Conservation (phyloP, 805 yeast species). For the Saturnispora saitoi region DNA sequence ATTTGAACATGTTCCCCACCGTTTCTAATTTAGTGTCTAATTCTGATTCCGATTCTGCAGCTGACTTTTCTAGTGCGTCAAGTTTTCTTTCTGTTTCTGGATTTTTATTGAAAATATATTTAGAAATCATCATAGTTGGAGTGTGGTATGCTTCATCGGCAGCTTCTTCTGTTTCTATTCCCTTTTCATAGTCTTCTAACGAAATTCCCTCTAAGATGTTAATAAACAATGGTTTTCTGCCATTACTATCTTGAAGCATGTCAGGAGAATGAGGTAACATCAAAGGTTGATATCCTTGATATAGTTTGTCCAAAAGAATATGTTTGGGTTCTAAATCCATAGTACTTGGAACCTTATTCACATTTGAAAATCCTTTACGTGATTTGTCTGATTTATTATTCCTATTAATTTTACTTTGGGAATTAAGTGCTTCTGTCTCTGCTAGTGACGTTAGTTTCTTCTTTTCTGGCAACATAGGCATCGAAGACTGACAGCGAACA, state of each 20-base stretch:
- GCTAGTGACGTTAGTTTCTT: constrained; percentile 1
- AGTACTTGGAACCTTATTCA: constrained; percentile 30
- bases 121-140: constrained; percentile 17
- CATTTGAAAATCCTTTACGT: constrained; percentile 26
- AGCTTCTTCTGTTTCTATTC: background rate
- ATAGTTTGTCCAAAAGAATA: constrained; percentile 27
- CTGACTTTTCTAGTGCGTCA: constrained; percentile 8
- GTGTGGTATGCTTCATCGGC: constrained; percentile 12
- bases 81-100: constrained; percentile 14
- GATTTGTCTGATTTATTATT: constrained; percentile 12
- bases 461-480: background rate
- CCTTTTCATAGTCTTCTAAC: constrained; percentile 13
- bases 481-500: background rate
- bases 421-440: background rate
- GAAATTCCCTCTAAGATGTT: constrained; percentile 28
- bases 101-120: constrained; percentile 14
- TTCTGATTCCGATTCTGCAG: background rate
- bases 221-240: constrained; percentile 24
- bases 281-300: constrained; percentile 30
- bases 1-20: constrained; percentile 1
- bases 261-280: constrained; percentile 27
- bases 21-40: background rate
- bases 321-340: constrained; percentile 27
- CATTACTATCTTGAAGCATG: constrained; percentile 14
- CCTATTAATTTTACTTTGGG: background rate